These are phyloP conservation scores for Podochytrium sp. DNA, from an alignment of 192 early-diverging fungal genomes.

Conservation along the genomic window DNA sequence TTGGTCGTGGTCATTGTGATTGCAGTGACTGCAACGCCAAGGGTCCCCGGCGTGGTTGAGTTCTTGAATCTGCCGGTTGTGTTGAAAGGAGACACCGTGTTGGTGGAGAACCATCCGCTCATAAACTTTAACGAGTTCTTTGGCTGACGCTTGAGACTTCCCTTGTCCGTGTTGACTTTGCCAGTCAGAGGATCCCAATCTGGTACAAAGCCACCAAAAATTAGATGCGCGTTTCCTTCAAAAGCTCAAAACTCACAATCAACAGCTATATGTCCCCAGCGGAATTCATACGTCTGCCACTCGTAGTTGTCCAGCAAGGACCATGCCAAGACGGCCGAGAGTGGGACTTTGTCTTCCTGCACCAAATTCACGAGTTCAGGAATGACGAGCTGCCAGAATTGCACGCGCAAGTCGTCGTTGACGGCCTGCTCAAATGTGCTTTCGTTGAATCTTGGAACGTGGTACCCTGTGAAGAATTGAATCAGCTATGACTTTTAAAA, in stretches of 20 bases:
- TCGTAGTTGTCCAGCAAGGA: slow-evolving; percentile 40
- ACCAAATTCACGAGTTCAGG: slow-evolving; percentile 6
- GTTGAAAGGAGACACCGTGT: slow-evolving; percentile 19
- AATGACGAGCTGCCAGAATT: slow-evolving; percentile 17
- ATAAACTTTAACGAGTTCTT: slow-evolving; percentile 17
- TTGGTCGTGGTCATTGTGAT: too few species aligned
- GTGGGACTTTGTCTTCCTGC: slow-evolving; percentile 28
- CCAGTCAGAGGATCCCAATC: slow-evolving; percentile 24
- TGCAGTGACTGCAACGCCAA: too few species aligned
- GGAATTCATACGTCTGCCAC: slow-evolving; percentile 31
- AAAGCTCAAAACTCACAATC: slow-evolving; percentile 1
- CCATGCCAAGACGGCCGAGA: slow-evolving; percentile 35
- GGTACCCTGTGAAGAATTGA: slow-evolving; percentile 14
- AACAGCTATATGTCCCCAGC: slow-evolving; percentile 36
- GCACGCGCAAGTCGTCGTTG: slow-evolving; percentile 22
- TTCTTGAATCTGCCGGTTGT: not conserved
- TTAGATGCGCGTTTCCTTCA: not conserved
- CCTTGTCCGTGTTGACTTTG: slow-evolving; percentile 28
- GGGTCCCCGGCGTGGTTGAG: not conserved
- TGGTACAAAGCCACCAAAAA: not conserved
- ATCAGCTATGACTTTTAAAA: not conserved
- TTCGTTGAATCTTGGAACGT: slow-evolving; percentile 8
- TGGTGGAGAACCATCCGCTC: slow-evolving; percentile 20
- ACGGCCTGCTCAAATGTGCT: slow-evolving; percentile 19
- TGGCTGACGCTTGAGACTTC: slow-evolving; percentile 1